Conservation (phyloP, 140 eudicot species). For the Oenanthe javanica region DNA sequence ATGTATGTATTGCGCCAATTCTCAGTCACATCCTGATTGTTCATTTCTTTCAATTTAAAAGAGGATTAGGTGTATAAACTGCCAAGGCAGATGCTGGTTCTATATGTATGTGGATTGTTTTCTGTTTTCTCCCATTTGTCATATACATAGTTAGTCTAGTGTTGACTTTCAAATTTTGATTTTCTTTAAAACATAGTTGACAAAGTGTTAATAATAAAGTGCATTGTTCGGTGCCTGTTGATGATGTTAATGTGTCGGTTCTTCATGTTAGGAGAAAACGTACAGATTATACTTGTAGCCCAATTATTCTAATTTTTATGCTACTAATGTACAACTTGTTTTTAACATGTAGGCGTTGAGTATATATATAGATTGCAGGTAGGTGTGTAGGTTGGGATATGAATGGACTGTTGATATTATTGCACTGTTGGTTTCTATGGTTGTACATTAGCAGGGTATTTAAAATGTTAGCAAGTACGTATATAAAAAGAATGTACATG, state of each 20-base stretch:
- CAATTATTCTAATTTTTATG: neutral
- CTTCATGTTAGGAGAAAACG: neutral
- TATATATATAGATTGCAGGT: neutral
- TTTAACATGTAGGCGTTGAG: neutral
- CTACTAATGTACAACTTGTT: no score
- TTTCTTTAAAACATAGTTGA: neutral
- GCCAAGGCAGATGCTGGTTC: conserved; percentile 9
- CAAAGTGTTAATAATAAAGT: neutral
- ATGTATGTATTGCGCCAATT: conserved; percentile 13
- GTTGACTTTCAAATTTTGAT: conserved; percentile 1
- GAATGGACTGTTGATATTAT: neutral
- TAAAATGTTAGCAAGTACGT: neutral
- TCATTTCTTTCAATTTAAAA: conserved; percentile 11
- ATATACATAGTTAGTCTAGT: conserved; percentile 5
- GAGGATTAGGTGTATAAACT: conserved; percentile 15
- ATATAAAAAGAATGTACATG: no score
- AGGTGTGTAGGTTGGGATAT: neutral
- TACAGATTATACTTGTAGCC: neutral
- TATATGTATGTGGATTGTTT: conserved; percentile 6
- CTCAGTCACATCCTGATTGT: neutral
- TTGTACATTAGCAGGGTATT: no score
- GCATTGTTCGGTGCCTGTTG: neutral
- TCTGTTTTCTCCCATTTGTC: neutral
- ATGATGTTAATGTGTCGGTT: neutral
- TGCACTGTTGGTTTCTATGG: neutral